These are phyloP conservation scores for Colletotrichum tropicicola DNA, from an alignment of 2,329 filamentous ascomycete species.

Conservation along the genomic window DNA sequence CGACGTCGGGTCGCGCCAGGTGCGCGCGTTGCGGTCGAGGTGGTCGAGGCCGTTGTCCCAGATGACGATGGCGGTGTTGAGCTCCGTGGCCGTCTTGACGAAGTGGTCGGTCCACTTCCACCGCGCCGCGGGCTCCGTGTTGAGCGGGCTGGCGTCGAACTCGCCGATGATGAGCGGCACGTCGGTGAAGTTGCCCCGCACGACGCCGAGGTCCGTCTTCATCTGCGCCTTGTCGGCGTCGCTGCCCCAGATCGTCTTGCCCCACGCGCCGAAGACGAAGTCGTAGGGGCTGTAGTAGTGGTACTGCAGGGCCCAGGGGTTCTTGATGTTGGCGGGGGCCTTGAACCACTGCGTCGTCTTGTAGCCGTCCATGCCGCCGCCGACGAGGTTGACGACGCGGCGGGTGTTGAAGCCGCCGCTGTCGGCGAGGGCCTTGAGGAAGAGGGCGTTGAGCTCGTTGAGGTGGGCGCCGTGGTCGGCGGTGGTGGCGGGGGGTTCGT, in stretches of 20 bases:
- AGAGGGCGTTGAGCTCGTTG: conserved; percentile 66
- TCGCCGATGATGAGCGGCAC: conserved; percentile 67
- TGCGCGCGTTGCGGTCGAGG: conserved; percentile 55
- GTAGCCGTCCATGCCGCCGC: conserved; percentile 53
- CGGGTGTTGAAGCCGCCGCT: conserved; percentile 64
- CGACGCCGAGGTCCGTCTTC: conserved; percentile 56
- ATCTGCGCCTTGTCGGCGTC: conserved; percentile 60
- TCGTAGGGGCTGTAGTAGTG: conserved; percentile 69
- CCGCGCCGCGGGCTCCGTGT: conserved; percentile 62
- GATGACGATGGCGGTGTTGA: conserved; percentile 59
- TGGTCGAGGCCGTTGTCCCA: conserved; percentile 70
- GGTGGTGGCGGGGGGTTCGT: conserved; percentile 64
- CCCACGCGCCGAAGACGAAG: conserved; percentile 60
- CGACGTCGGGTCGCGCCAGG: conserved; percentile 60
- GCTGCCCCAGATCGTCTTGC: conserved; percentile 68
- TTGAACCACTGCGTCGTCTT: conserved; percentile 65
- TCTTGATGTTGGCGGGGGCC: conserved; percentile 55
- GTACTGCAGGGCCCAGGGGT: conserved; percentile 68
- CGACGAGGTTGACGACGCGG: conserved; percentile 64
- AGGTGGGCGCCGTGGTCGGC: conserved; percentile 57
- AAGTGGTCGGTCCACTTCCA: conserved; percentile 68
- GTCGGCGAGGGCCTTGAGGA: conserved; percentile 60
- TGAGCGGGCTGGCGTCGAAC: conserved; percentile 59
- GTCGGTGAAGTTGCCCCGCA: conserved; percentile 63
- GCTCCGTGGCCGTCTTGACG: conserved; percentile 54